Base-by-base conservation (phyloP, 257 asterid genomes). In the Sherardia arvensis region DNA sequence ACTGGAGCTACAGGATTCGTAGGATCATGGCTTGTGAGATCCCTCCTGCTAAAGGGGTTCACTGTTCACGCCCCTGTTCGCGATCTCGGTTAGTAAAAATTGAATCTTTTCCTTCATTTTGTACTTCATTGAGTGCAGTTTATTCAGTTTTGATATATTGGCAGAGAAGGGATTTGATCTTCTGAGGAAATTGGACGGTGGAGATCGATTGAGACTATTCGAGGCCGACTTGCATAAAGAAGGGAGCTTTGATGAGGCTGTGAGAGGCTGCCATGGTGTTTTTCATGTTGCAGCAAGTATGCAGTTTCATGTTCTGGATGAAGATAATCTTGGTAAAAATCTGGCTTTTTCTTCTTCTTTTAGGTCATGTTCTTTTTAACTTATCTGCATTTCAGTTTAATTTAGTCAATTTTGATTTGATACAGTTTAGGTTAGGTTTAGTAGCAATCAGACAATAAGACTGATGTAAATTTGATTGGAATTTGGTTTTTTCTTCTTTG, bases 251-350 rank as follows among this genome's bases (percentile, higher is more conserved):
- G 95, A 91, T 21, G 92, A 84, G 64, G 96, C 96, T 5, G 74
- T 88, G 28, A 74, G 67, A 77, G 88, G 90, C 38, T 88, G 98
- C 71, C 69, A 67, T 60, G 96, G 98, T 26, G 84, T 91, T 29
- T 88, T 84, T 59, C 98, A 86, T 69, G 95, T 88, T 59, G 96
- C 95, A 53, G 95, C 96, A 36, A 80, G 90, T 22, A 91, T 91
- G 98, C 88, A 91, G 70, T 78, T 91, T 33, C 75, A 62, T 15
- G 81, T 69, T 67, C 81, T 85, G 18, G 65, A 74, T 57, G 21
- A 70, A 40, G 74, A 80, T 49, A 72, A 78, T 56, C 59, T 68
- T 30, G 97, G 95, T 83, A 83, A 68, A 22, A 54, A 58, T 29
- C 17, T 17, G 17, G 25, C 20, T 49, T 40, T 15, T 53, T 53